Percentiles rank a stretch among this genome's conserved stretches.
These are phyloP conservation scores for Blastocladiella britannica DNA, from an alignment of 192 early-diverging fungal species.

Conservation along the genomic window DNA sequence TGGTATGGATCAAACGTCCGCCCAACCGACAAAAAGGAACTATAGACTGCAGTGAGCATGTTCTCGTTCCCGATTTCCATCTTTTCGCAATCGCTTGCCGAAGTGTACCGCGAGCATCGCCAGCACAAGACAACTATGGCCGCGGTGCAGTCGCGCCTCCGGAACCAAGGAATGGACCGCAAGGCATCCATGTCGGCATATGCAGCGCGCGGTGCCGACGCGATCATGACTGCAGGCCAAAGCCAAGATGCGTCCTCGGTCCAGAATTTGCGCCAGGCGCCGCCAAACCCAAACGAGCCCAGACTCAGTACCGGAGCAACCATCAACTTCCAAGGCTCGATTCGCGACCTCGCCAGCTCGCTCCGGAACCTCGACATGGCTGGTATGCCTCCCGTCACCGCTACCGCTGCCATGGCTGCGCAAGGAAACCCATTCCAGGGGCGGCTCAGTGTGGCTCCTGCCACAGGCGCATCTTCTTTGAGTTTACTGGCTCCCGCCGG, in stretches of 20 bases:
- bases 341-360: background rate
- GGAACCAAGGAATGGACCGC: background rate
- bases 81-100: background rate
- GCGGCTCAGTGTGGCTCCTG: no score
- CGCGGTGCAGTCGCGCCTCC: background rate
- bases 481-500: no score
- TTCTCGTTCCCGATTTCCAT: conserved; percentile 1
- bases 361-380: no score
- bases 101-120: background rate
- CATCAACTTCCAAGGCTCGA: background rate
- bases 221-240: background rate
- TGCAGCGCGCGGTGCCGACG: background rate
- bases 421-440: no score
- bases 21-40: no score
- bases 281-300: no score
- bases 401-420: no score
- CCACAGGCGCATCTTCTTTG: no score
- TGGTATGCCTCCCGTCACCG: no score
- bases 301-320: background rate
- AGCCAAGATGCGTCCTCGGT: background rate
- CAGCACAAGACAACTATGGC: background rate
- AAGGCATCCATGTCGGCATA: no score
- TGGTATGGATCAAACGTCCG: no score
- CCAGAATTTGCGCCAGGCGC: background rate
- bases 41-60: background rate